These are phyloP conservation scores for Vickermania spadyakhi DNA, from an alignment of 208 protist species.

Conservation along the genomic window DNA sequence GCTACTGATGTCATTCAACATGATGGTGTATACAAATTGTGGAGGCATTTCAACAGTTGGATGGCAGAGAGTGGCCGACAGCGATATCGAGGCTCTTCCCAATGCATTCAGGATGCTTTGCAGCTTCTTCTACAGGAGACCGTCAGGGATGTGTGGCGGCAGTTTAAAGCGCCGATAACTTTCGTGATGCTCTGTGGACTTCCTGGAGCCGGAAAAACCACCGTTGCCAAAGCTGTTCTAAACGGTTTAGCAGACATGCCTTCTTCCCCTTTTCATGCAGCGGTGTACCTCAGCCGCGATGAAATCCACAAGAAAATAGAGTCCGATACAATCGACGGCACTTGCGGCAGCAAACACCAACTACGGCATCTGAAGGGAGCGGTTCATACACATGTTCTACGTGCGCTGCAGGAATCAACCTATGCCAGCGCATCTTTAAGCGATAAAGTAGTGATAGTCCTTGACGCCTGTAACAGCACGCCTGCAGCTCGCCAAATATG, in stretches of 20 bases:
- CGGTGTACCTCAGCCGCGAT: constrained; percentile 53
- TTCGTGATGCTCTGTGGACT: constrained; percentile 61
- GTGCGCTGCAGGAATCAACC: too few species aligned
- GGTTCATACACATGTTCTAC: constrained; percentile 15
- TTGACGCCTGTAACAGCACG: constrained; percentile 77
- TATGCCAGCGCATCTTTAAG: too few species aligned
- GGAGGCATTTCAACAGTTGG: constrained; percentile 16
- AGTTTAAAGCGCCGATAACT: not conserved
- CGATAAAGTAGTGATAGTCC: constrained; percentile 36
- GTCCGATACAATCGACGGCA: constrained; percentile 19
- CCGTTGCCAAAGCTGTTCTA: constrained; percentile 15
- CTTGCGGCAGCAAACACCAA: constrained; percentile 60
- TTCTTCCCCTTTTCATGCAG: constrained; percentile 23
- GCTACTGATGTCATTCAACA: constrained; percentile 2
- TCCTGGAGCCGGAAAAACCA: constrained; percentile 60
- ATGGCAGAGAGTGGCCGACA: not conserved
- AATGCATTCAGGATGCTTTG: constrained; percentile 32
- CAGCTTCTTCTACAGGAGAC: constrained; percentile 22
- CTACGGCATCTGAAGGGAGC: constrained; percentile 21
- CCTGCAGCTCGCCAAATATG: constrained; percentile 22
- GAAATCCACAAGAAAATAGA: constrained; percentile 23
- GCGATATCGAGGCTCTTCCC: constrained; percentile 25
- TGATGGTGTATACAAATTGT: constrained; percentile 12
- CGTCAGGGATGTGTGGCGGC: constrained; percentile 4
- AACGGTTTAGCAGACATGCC: not conserved